phyloP scores from a whole-genome alignment of 306 rosid species.

The Cicer cuneatum region DNA sequence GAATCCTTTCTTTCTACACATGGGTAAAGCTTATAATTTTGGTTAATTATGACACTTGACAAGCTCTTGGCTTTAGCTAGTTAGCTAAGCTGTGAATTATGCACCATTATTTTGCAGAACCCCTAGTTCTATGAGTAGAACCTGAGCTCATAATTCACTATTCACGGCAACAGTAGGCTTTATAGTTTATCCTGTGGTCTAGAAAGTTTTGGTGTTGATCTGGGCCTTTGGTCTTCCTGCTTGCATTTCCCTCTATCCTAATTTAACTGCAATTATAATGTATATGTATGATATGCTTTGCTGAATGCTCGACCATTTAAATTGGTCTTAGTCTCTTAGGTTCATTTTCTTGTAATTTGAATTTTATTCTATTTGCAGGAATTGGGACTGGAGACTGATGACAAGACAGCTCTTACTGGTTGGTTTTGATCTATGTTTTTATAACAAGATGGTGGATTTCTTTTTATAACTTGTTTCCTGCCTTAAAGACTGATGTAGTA shows the following conservation, averaged over 20 bases:
- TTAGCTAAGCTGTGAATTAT: slow-evolving; percentile 31
- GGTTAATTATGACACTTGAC: background rate
- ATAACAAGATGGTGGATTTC: slow-evolving; percentile 17
- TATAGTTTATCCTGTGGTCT: slow-evolving; percentile 22
- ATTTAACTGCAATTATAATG: slow-evolving; percentile 12
- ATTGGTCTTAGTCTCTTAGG: slow-evolving; percentile 21
- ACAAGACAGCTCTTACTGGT: slow-evolving; percentile 99
- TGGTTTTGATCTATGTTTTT: slow-evolving; percentile 49
- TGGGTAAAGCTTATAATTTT: background rate
- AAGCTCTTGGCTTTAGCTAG: slow-evolving; percentile 12
- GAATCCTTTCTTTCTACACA: slow-evolving; percentile 26
- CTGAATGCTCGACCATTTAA: slow-evolving; percentile 19
- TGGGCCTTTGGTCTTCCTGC: slow-evolving; percentile 39
- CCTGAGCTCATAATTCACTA: slow-evolving; percentile 18
- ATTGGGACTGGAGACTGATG: slow-evolving; percentile 96
- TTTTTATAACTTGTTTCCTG: slow-evolving; percentile 33
- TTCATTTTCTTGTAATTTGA: slow-evolving; percentile 41
- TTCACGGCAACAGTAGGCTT: background rate
- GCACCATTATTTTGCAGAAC: slow-evolving; percentile 20
- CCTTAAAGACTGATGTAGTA: slow-evolving; percentile 6
- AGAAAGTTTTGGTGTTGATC: slow-evolving; percentile 21
- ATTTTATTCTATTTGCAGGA: slow-evolving; percentile 63
- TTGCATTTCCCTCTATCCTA: slow-evolving; percentile 25
- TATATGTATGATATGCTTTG: slow-evolving; percentile 8
- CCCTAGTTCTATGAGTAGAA: slow-evolving; percentile 16